Base-by-base conservation (phyloP, 495 filamentous ascomycete genomes). In the Hypoxylon fuscum region DNA sequence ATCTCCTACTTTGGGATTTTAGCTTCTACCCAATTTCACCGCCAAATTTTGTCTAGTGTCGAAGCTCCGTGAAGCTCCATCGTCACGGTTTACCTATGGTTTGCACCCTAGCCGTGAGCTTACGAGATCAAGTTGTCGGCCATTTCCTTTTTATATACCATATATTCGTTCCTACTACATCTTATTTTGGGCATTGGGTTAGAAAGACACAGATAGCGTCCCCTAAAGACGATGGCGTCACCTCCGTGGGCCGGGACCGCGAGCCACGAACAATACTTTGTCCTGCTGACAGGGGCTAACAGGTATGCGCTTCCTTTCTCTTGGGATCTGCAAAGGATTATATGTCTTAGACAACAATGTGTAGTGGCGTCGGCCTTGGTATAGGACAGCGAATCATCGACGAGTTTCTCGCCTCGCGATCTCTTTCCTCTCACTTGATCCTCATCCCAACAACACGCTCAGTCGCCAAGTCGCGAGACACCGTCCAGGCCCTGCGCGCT, bases 351-450 rank as follows among this genome's bases (percentile, higher is more conserved):
- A 65, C 55, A 72, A 43, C 54, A 32, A 47, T 62, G 23, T 50
- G 14, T 34, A 97, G 96, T 74, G 95, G 95, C 43, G 87, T 98
- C 54, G 95, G 95, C 34, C 91, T 92, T 64, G 87, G 89, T 45
- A 95, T 90, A 53, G 91, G 91, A 67, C 84, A 87, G 58, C 93
- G 96, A 55, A 82, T 98, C 14, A 93, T 94, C 59, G 88, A 96
- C 77, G 93, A 97, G 70, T 98, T 96, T 83, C 83, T 96, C 53
- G 74, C 73, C 45, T 84, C 84, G 9, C 86, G 85, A 51, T 83
- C 88, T 20, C 74, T 82, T 20, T 77, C 81, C 22, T 79, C 88
- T 49, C 85, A 84, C 64, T 80, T 91, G 29, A 74, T 86, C 63
- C 76, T 91, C 25, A 85, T 92, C 65, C 75, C 86, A 31, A 88